phyloP scores from a whole-genome alignment of 768 basidiomycete genomes.

The Podaxis sp. region DNA sequence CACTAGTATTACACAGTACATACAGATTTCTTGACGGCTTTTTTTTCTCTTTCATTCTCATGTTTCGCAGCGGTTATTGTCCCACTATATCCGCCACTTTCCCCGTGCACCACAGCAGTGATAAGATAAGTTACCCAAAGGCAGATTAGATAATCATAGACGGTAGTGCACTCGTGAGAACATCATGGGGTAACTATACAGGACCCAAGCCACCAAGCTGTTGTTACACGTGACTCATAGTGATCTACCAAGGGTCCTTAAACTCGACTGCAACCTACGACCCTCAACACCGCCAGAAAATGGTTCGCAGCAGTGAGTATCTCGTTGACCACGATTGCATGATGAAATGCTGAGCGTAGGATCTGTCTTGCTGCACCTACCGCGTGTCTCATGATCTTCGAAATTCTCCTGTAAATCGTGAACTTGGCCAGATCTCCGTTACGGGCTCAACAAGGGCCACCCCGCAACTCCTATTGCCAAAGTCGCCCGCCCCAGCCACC shows the following conservation, averaged over 20 bases:
- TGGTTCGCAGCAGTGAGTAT: constrained; percentile 74
- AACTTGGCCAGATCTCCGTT: constrained; percentile 66
- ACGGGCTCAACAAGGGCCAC: constrained; percentile 84
- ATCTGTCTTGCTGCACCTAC: neutral
- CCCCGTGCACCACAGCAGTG: constrained; percentile 16
- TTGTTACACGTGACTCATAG: constrained; percentile 28
- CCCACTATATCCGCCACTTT: constrained; percentile 11
- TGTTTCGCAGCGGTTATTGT: constrained; percentile 14
- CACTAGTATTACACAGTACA: constrained; percentile 19
- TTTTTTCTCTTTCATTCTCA: constrained; percentile 15
- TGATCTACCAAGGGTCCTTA: constrained; percentile 15
- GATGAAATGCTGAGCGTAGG: constrained; percentile 14
- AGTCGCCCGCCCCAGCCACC: constrained; percentile 74
- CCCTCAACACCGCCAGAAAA: constrained; percentile 59
- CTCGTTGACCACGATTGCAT: neutral
- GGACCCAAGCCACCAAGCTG: constrained; percentile 44
- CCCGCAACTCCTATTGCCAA: constrained; percentile 83
- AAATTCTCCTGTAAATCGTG: neutral
- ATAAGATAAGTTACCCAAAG: constrained; percentile 20
- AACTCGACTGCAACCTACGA: constrained; percentile 27
- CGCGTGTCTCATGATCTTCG: neutral
- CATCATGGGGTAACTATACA: constrained; percentile 46
- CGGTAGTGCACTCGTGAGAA: constrained; percentile 16
- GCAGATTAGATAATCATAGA: constrained; percentile 19
- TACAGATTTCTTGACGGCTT: constrained; percentile 10